Evolutionary conservation across 805 yeast species (phyloP).

Genomic region (Brettanomyces sp.): DNA sequence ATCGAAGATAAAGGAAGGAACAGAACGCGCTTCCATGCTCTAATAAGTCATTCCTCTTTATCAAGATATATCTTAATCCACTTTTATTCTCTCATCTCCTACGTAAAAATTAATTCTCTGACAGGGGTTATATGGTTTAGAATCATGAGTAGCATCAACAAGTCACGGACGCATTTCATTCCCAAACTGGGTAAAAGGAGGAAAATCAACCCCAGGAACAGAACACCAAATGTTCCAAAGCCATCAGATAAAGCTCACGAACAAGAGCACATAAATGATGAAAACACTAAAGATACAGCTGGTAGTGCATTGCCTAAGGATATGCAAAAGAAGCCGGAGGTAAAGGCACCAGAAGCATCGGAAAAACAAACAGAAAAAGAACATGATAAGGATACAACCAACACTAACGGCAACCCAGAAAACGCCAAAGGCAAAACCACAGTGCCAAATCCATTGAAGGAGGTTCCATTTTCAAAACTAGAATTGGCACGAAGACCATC

Average conservation of each 20-base stretch:
- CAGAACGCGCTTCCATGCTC: not conserved
- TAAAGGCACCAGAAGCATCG: not conserved
- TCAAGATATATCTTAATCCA: too few species aligned
- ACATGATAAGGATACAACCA: not conserved
- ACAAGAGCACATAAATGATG: not conserved
- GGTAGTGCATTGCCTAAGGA: too few species aligned
- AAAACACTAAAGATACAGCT: not conserved
- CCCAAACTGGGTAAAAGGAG: conserved; percentile 39
- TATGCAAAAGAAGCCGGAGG: not conserved
- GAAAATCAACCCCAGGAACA: not conserved
- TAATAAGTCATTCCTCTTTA: too few species aligned
- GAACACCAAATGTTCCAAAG: not conserved
- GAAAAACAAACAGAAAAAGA: not conserved
- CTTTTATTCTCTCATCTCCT: too few species aligned
- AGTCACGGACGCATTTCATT: conserved; percentile 54
- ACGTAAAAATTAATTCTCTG: too few species aligned
- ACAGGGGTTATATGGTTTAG: too few species aligned
- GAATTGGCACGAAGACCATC: conserved; percentile 1
- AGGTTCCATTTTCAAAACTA: not conserved
- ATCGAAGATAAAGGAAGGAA: too few species aligned
- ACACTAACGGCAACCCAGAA: not conserved
- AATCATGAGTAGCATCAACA: conserved; percentile 26
- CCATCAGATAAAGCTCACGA: not conserved
- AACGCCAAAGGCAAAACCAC: not conserved
- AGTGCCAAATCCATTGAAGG: not conserved